A percentile compares a stretch with the other conserved stretches of the same genome.
Conservation (phyloP, 2,329 filamentous ascomycete genomes). For the Venturia effusa region DNA sequence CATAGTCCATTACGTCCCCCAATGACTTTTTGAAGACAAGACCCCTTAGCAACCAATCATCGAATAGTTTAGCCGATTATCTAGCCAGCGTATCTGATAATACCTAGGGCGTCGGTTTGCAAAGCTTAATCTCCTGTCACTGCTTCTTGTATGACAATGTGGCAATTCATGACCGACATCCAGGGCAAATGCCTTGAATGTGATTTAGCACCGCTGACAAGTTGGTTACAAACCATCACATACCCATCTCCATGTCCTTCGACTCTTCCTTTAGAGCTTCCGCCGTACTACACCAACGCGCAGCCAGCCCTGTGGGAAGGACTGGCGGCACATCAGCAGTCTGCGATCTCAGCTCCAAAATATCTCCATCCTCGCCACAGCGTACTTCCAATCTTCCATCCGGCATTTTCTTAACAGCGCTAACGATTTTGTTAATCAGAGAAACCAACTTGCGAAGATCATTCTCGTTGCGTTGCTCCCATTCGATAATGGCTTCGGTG, state of each 20-base stretch:
- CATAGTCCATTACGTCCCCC: too few species aligned
- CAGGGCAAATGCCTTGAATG: too few species aligned
- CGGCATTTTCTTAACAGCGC: constrained; percentile 16
- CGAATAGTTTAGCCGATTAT: too few species aligned
- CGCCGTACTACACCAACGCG: background rate
- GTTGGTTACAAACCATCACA: too few species aligned
- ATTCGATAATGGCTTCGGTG: constrained; percentile 24
- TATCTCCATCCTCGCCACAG: constrained; percentile 18
- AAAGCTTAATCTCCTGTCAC: too few species aligned
- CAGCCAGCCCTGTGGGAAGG: constrained; percentile 19
- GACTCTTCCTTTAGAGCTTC: background rate
- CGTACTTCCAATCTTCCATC: constrained; percentile 24
- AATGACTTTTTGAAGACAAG: too few species aligned
- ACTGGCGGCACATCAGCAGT: constrained; percentile 13
- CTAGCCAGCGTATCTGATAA: too few species aligned
- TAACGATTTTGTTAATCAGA: constrained; percentile 23
- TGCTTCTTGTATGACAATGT: too few species aligned
- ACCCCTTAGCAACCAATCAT: too few species aligned
- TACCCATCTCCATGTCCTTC: background rate
- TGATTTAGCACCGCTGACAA: too few species aligned
- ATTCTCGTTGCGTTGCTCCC: constrained; percentile 31
- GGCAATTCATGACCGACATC: too few species aligned
- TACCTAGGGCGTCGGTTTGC: too few species aligned
- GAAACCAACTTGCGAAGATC: constrained; percentile 19
- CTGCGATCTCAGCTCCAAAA: constrained; percentile 27